Conservation (phyloP, 1,139 yeast species). For the Lodderomyces metapsilosis region DNA sequence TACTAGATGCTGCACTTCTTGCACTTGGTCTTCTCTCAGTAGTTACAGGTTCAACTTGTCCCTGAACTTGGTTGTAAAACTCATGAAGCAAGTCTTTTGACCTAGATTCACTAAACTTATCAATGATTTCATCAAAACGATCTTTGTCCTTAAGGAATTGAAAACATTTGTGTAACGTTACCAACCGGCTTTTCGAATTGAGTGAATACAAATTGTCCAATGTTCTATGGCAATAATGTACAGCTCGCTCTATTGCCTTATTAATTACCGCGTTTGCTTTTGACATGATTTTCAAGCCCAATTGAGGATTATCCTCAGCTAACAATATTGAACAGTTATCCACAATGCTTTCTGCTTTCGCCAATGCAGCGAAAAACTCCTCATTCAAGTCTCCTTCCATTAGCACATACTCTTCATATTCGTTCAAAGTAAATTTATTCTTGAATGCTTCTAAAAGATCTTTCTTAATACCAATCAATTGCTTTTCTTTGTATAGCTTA, state of each 20-base stretch:
- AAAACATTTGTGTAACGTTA: slow-evolving; percentile 34
- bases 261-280: slow-evolving; percentile 54
- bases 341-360: slow-evolving; percentile 63
- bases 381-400: slow-evolving; percentile 42
- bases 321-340: slow-evolving; percentile 67
- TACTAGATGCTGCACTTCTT: slow-evolving; percentile 9
- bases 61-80: slow-evolving; percentile 52
- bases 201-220: slow-evolving; percentile 36
- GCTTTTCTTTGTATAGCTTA: slow-evolving; percentile 40
- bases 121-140: slow-evolving; percentile 51
- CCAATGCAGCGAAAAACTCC: slow-evolving; percentile 62
- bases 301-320: slow-evolving; percentile 64
- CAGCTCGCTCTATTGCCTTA: slow-evolving; percentile 51
- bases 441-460: slow-evolving; percentile 57
- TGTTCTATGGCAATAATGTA: slow-evolving; percentile 32
- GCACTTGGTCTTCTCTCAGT: slow-evolving; percentile 7
- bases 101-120: slow-evolving; percentile 50
- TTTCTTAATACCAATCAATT: slow-evolving; percentile 49
- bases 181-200: slow-evolving; percentile 26
- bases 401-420: slow-evolving; percentile 64
- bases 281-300: slow-evolving; percentile 70
- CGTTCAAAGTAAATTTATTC: slow-evolving; percentile 64
- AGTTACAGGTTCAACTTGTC: slow-evolving; percentile 9
- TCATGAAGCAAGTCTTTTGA: slow-evolving; percentile 59
- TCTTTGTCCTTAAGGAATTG: slow-evolving; percentile 34